Evolutionary conservation across 2,329 filamentous ascomycete genomes (phyloP).

Genomic region (Alternaria rosae): DNA sequence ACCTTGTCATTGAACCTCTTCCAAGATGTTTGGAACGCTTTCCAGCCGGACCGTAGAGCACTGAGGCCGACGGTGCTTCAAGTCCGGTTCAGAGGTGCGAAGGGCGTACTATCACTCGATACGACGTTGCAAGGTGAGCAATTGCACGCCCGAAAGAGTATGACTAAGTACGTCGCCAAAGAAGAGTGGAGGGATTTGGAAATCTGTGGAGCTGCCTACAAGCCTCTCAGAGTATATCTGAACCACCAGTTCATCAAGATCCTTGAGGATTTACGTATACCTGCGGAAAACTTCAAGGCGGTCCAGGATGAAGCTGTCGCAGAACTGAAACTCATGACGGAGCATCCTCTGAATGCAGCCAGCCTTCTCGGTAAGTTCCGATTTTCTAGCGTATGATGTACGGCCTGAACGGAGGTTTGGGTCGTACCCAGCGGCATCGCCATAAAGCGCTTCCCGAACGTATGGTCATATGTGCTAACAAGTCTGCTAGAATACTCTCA

Average conservation of each 20-base stretch:
- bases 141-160: slow-evolving; percentile 73
- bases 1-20: slow-evolving; percentile 71
- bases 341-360: slow-evolving; percentile 67
- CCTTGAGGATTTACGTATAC: slow-evolving; percentile 76
- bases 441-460: not conserved
- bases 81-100: slow-evolving; percentile 75
- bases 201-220: slow-evolving; percentile 74
- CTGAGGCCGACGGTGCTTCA: slow-evolving; percentile 62
- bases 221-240: slow-evolving; percentile 72
- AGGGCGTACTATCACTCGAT: slow-evolving; percentile 69
- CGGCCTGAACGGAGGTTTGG: not conserved
- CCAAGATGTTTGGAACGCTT: slow-evolving; percentile 66
- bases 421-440: not conserved
- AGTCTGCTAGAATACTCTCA: slow-evolving; percentile 57
- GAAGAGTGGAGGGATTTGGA: slow-evolving; percentile 64
- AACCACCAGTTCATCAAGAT: slow-evolving; percentile 88
- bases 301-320: slow-evolving; percentile 70
- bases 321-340: slow-evolving; percentile 66
- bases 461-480: not conserved
- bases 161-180: slow-evolving; percentile 75
- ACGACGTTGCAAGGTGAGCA: slow-evolving; percentile 62
- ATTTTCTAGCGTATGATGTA: not conserved
- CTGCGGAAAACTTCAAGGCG: slow-evolving; percentile 65
- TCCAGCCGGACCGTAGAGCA: slow-evolving; percentile 51
- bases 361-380: slow-evolving; percentile 62